phyloP scores from a whole-genome alignment of 345 rosid species.

The Populus simonii region DNA sequence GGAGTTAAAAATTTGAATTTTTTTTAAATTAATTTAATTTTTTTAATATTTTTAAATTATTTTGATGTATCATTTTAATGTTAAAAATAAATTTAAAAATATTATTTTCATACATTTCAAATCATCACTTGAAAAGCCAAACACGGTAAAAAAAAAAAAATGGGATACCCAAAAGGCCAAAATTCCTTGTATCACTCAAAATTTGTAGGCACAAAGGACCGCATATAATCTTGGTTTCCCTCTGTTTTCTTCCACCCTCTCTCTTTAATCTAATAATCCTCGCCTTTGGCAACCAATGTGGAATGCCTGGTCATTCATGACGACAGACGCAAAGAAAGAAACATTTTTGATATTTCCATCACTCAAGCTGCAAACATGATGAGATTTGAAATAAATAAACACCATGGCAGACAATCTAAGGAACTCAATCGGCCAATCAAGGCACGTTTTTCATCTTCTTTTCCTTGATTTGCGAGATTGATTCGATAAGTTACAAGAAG shows the following conservation, averaged over 20 bases:
- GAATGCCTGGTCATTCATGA: constrained; percentile 11
- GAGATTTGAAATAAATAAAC: background rate
- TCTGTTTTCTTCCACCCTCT: background rate
- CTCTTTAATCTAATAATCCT: background rate
- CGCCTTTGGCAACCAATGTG: background rate
- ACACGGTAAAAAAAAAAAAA: too few species aligned
- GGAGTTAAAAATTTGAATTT: too few species aligned
- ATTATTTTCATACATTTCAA: too few species aligned
- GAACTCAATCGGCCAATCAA: background rate
- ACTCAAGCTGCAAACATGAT: constrained; percentile 5
- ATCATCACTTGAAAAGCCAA: too few species aligned
- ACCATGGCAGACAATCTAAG: background rate
- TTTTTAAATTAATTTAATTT: too few species aligned
- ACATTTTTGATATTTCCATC: constrained; percentile 2
- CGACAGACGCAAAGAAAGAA: constrained; percentile 1
- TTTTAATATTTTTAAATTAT: too few species aligned
- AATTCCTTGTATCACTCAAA: constrained; percentile 17
- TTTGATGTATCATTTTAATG: too few species aligned
- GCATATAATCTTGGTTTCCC: background rate
- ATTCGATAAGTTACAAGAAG: background rate
- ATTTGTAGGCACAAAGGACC: constrained; percentile 13
- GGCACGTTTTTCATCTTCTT: background rate
- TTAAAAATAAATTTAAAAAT: too few species aligned
- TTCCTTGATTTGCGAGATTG: background rate
- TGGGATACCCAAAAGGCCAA: constrained; percentile 4